Evolutionary conservation across 495 filamentous ascomycete species (phyloP), one percentile per base, ranked within the genome.

Genomic region (Xylaria longipes): DNA sequence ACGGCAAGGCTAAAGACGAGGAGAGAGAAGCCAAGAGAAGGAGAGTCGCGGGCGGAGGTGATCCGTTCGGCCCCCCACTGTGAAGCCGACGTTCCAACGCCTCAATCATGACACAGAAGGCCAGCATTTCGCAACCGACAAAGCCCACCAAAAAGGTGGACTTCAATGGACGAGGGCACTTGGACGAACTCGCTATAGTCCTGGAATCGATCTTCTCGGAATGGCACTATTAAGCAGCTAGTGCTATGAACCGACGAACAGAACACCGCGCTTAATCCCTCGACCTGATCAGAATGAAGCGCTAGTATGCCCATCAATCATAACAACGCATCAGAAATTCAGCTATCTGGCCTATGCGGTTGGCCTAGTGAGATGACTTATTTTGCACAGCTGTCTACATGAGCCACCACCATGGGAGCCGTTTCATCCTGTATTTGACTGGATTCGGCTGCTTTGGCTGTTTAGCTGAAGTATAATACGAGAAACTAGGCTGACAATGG

Each of bases 31-130:
- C 81, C 8, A 92, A 91, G 84, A 88, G 88, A 80, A 79, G 89
- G 76, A 92, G 89, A 78, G 72, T 89, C 62, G 85, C 82, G 69
- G 84, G 87, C 68, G 84, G 82, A 12, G 88, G 89, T 27, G 89
- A 91, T 77, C 69, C 83, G 1, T 88, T 89, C 79, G 90, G 90
- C 20, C 86, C 86, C 39, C 80, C 78, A 62, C 68, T 84, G 37
- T 78, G 69, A 80, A 17, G 20, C 57, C 12, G 6, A 9, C 6
- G 35, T 37, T n/a, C 17, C n/a, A 25, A 45, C 25, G 22, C 22
- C n/a, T 29, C 7, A 45, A 58, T 45, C 35, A 41, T 43, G 29
- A 41, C 20, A n/a, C 25, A 37, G 7, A 68, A 45, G 25, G 50
- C 35, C 22, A 22, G n/a, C 20, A 57, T 43, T 9, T 5, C 14